Evolutionary conservation across 106 monocot species (phyloP).

Genomic region (Acorus calamus): DNA sequence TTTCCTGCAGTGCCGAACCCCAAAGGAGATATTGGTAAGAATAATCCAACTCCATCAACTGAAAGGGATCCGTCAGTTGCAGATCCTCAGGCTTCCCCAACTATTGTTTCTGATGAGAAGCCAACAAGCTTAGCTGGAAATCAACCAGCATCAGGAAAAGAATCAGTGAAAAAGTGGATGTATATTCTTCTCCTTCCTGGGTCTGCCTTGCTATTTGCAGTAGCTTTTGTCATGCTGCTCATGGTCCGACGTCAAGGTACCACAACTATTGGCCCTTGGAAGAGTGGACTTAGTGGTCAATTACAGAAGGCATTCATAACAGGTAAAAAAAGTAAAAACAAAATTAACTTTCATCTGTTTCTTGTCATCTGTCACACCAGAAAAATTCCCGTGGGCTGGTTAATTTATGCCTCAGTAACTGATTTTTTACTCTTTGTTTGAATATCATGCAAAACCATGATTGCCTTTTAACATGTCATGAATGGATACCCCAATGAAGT

Average conservation of each 20-base stretch:
- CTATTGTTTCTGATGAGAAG: constrained; percentile 6
- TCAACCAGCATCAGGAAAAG: constrained; percentile 5
- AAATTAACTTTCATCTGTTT: no score
- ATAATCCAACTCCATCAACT: not conserved
- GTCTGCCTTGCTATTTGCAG: constrained; percentile 16
- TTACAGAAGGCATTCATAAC: constrained; percentile 66
- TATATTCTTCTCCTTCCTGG: constrained; percentile 25
- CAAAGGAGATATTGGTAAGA: not conserved
- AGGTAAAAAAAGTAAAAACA: constrained; percentile 20
- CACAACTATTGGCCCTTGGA: constrained; percentile 40
- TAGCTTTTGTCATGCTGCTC: constrained; percentile 17
- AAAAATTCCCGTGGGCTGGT: no score
- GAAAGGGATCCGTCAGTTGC: not conserved
- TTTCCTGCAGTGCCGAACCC: constrained; percentile 44
- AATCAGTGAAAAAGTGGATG: constrained; percentile 14
- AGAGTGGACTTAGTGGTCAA: constrained; percentile 66
- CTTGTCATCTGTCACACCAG: no score
- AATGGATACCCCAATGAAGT: no score
- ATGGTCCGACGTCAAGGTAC: constrained; percentile 16
- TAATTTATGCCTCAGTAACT: no score
- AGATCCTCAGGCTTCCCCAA: not conserved
- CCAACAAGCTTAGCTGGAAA: not conserved
- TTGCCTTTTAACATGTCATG: no score
- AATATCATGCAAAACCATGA: no score
- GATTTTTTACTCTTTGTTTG: no score